These are phyloP conservation scores for Phytophthora multivora DNA, from an alignment of 352 stramenopile species.

Conservation along the genomic window DNA sequence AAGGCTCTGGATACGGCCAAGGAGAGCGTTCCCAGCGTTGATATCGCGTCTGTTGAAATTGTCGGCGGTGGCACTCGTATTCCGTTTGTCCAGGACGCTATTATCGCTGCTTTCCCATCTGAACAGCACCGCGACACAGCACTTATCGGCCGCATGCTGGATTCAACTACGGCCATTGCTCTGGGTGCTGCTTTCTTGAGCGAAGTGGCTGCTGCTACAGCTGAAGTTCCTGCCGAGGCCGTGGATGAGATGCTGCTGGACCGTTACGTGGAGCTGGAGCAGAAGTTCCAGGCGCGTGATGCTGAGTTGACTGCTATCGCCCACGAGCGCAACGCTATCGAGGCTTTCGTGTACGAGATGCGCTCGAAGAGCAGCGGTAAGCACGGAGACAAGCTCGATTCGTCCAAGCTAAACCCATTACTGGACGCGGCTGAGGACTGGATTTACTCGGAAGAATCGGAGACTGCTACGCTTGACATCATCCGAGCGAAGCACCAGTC, in stretches of 20 bases:
- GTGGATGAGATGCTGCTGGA: constrained; percentile 38
- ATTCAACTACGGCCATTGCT: constrained; percentile 86
- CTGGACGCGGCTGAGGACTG: constrained; percentile 90
- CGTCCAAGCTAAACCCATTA: constrained; percentile 56
- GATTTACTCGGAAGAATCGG: constrained; percentile 91
- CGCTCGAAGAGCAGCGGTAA: constrained; percentile 74
- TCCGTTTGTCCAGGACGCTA: constrained; percentile 80
- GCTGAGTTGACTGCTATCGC: constrained; percentile 70
- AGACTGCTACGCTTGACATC: constrained; percentile 64
- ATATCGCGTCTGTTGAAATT: constrained; percentile 85
- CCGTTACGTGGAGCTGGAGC: constrained; percentile 56
- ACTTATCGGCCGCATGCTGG: constrained; percentile 86
- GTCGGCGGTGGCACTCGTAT: constrained; percentile 91
- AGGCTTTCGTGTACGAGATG: constrained; percentile 92
- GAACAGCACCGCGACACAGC: constrained; percentile 38
- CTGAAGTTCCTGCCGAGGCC: constrained; percentile 9
- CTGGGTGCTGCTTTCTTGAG: constrained; percentile 70
- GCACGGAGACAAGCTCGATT: constrained; percentile 78
- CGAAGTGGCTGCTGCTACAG: constrained; percentile 27
- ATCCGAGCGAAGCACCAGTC: constrained; percentile 57
- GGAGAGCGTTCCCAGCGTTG: constrained; percentile 42
- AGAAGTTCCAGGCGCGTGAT: constrained; percentile 77
- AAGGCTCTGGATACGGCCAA: constrained; percentile 50
- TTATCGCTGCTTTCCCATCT: constrained; percentile 61
- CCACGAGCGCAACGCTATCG: constrained; percentile 89